Conservation (phyloP, 129 eudicot genomes). For the Rutidosis leptorrhynchoides region DNA sequence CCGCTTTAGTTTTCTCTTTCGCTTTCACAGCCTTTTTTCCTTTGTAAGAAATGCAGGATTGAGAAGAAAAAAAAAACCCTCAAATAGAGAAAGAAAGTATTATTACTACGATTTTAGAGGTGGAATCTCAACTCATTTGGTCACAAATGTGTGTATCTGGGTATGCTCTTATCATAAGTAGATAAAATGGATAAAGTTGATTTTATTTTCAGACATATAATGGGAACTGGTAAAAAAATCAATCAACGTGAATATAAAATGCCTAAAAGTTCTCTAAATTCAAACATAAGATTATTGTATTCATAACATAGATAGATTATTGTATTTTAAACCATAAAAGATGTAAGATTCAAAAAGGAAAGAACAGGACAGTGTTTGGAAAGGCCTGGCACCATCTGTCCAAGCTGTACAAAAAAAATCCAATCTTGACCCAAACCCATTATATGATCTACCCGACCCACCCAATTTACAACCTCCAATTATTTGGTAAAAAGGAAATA, state of each 20-base stretch:
- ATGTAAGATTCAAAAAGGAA: neutral
- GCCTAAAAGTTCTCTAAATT: neutral
- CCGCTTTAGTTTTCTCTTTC: constrained; percentile 63
- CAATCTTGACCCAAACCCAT: too few species aligned
- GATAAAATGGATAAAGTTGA: neutral
- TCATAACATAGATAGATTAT: too few species aligned
- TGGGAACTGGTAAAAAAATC: neutral
- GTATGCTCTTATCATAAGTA: neutral
- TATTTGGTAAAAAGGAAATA: neutral
- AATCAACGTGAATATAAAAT: neutral
- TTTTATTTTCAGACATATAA: neutral
- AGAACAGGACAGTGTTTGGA: neutral
- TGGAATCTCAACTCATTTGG: neutral
- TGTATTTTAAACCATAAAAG: neutral
- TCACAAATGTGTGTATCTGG: neutral
- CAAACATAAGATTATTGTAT: too few species aligned
- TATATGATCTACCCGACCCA: neutral
- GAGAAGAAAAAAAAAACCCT: constrained; percentile 16
- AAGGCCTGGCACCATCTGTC: neutral
- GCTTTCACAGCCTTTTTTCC: constrained; percentile 73
- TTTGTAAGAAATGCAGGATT: constrained; percentile 23
- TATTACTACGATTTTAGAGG: neutral
- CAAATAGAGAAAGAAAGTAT: neutral
- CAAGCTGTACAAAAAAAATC: neutral
- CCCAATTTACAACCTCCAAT: constrained; percentile 8